Evolutionary conservation across 1,284 basidiomycete species (phyloP).

Genomic region (Vanrija humicola): DNA sequence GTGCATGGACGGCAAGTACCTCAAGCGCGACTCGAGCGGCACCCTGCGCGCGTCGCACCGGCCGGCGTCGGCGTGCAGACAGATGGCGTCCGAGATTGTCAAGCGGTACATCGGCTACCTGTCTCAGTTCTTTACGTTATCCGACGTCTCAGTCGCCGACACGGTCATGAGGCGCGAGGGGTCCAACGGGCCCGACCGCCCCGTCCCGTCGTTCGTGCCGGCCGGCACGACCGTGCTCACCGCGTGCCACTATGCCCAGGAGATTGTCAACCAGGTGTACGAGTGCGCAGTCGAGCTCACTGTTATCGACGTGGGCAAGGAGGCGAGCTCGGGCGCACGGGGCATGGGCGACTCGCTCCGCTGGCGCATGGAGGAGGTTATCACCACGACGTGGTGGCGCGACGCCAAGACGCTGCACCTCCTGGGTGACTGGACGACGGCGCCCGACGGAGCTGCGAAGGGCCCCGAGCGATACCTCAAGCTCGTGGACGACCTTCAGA

Average conservation of each 20-base stretch:
- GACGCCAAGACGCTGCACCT: slow-evolving; percentile 81
- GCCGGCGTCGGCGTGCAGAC: slow-evolving; percentile 75
- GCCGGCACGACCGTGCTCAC: slow-evolving; percentile 73
- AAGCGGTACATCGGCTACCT: slow-evolving; percentile 81
- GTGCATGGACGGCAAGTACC: slow-evolving; percentile 87
- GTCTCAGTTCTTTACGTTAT: slow-evolving; percentile 85
- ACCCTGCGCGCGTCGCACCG: slow-evolving; percentile 46
- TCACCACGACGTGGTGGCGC: slow-evolving; percentile 75
- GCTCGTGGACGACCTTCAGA: slow-evolving; percentile 77
- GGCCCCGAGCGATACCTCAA: slow-evolving; percentile 58
- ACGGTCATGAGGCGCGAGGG: slow-evolving; percentile 54
- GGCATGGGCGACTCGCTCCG: slow-evolving; percentile 73
- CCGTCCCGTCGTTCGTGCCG: slow-evolving; percentile 65
- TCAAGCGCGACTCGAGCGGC: slow-evolving; percentile 53
- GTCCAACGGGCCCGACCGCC: neutral
- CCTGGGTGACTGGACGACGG: slow-evolving; percentile 77
- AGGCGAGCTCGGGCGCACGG: slow-evolving; percentile 65
- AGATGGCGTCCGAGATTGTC: slow-evolving; percentile 87
- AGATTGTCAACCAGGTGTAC: slow-evolving; percentile 74
- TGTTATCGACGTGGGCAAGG: slow-evolving; percentile 72
- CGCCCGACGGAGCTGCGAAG: slow-evolving; percentile 35
- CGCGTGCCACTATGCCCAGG: slow-evolving; percentile 73
- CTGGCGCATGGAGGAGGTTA: slow-evolving; percentile 82
- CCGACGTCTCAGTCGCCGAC: slow-evolving; percentile 63
- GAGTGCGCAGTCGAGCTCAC: slow-evolving; percentile 81